Conservation (phyloP, 176 grass and related monocot genomes). For the Luzula sylvatica region DNA sequence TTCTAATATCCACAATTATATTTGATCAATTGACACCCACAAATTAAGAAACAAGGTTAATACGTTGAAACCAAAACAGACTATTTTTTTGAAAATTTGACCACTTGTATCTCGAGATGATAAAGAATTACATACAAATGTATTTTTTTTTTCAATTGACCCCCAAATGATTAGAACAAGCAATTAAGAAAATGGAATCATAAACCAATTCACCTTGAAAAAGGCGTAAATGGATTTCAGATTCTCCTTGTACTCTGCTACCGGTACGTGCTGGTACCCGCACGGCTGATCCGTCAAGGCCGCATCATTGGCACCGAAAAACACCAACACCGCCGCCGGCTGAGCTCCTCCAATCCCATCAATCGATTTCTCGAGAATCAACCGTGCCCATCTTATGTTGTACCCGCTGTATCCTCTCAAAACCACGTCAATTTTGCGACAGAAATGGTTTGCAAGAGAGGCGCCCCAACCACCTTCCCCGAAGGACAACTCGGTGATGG, state of each 20-base stretch:
- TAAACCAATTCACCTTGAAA: too few species aligned
- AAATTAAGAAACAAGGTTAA: not conserved
- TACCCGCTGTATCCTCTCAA: conserved; percentile 80
- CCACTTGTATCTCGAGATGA: not conserved
- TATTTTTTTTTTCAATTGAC: not conserved
- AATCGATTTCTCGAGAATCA: conserved; percentile 43
- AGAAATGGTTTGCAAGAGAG: conserved; percentile 45
- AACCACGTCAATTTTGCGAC: conserved; percentile 54
- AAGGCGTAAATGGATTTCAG: conserved; percentile 50
- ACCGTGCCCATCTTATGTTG: conserved; percentile 80
- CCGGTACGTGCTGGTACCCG: conserved; percentile 66
- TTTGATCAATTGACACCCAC: not conserved
- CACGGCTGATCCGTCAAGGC: conserved; percentile 32
- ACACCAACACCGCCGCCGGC: conserved; percentile 57
- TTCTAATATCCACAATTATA: conserved; percentile 31
- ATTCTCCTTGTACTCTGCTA: conserved; percentile 61
- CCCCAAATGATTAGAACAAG: too few species aligned
- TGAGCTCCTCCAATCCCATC: conserved; percentile 26
- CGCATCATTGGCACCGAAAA: conserved; percentile 93
- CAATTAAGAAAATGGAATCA: not conserved
- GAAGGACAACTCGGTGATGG: conserved; percentile 82
- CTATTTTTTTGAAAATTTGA: not conserved
- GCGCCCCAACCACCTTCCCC: conserved; percentile 63
- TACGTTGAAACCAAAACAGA: not conserved
- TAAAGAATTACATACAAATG: not conserved